These are phyloP conservation scores for Aspergillus mulundensis DNA, from an alignment of 495 filamentous ascomycete genomes.

Conservation along the genomic window DNA sequence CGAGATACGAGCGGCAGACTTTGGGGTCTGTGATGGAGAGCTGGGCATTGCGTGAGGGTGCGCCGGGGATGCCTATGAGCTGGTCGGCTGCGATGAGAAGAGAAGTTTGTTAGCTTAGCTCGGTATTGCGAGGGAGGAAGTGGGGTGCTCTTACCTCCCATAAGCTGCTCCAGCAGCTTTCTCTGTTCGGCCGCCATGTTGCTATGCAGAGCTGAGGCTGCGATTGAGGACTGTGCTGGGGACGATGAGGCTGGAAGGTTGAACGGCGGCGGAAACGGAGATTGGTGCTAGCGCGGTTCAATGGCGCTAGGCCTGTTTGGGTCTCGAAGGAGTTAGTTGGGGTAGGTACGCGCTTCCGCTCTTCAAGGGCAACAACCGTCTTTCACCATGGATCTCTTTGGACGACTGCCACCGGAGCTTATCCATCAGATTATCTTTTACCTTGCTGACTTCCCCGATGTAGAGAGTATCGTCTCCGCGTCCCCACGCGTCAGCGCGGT, in stretches of 20 bases:
- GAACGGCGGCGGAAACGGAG: neutral
- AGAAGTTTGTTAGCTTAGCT: constrained; percentile 31
- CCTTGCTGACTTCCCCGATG: no score
- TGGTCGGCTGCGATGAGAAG: constrained; percentile 54
- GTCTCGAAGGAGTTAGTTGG: no score
- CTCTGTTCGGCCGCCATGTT: constrained; percentile 90
- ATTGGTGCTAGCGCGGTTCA: constrained; percentile 31
- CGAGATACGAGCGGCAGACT: constrained; percentile 92
- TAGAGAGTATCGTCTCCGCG: no score
- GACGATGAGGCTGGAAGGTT: neutral
- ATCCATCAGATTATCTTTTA: no score
- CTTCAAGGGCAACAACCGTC: neutral
- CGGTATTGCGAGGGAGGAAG: neutral
- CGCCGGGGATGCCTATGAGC: constrained; percentile 66
- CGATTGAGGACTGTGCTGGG: neutral
- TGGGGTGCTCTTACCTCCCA: constrained; percentile 48
- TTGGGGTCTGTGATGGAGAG: constrained; percentile 88
- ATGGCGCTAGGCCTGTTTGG: constrained; percentile 19
- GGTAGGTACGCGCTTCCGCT: neutral
- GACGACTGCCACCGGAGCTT: no score
- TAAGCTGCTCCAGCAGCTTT: constrained; percentile 84
- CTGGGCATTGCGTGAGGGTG: constrained; percentile 67
- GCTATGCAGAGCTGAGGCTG: neutral
- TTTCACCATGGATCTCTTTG: no score
- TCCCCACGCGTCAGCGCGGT: no score